Evolutionary conservation across 164 flowering plant genomes (phyloP), one percentile per base, ranked within the genome.

Genomic region (Macadamia tetraphylla): DNA sequence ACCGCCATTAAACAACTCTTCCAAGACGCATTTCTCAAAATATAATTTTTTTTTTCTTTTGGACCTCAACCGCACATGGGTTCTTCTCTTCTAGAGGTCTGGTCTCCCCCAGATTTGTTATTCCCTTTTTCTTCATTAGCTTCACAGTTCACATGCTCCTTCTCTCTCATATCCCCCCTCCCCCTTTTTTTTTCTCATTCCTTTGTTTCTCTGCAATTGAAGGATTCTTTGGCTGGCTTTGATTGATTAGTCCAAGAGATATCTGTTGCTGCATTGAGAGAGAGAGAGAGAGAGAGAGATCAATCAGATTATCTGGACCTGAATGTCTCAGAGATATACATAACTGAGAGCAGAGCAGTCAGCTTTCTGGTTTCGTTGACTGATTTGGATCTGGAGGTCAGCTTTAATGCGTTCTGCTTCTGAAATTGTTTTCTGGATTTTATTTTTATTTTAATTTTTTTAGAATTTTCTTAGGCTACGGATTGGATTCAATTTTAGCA

Each of bases 1-100:
- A 58, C 23, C 23, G 32, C 29, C 13, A 10, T 14, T 51, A 51
- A 51, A 53, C 57, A 53, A 53, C 61, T 66, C 29, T 40, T 35
- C 32, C 6, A 53, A 18, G 18, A 35, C 40, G 40, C 52, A 51
- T 66, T 76, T 81, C 72, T 72, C 69, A 70, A 77, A 5, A 35
- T 35, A 35, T 35, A 35, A 35, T 35, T 35, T 35, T 35, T 2
- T 35, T 69, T 76, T 73, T 23, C 23, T 23, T 76, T 81, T 83
- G 81, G 80, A 81, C 82, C 83, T 74, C 77, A 67, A 76, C 56
- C n/a, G 86, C 91, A 85, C 88, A 85, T 87, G 91, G 82, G 78
- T 71, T 74, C 87, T 46, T 46, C 51, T 11, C 51, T 9, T 46
- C 51, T 76, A 78, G 75, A 71, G 73, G 52, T 73, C 80, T 73